Evolutionary conservation across 2,329 filamentous ascomycete species (phyloP), one percentile per base, ranked within the genome.

Genomic region (Rhynchosporium agropyri): DNA sequence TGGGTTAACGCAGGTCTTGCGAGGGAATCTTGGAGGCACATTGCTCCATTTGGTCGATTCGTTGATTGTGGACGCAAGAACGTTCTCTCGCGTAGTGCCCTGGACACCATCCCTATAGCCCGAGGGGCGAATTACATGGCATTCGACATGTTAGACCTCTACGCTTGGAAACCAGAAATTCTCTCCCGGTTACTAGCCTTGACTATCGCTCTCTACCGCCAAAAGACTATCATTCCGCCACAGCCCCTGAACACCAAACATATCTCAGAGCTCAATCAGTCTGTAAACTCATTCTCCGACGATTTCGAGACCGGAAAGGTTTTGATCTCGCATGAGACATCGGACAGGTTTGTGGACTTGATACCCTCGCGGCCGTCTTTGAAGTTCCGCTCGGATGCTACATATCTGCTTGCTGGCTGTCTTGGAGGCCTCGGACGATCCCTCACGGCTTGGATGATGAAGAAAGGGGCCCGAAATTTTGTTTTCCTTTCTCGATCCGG

Each of bases 401-500:
- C 58, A 13, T 68, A 68, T 40, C 46, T 68, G 20, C 31, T 68
- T 9, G 59, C 63, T 28, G 66, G 66, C 3, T 58, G 67, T 49
- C 55, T 70, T 3, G 65, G 67, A 10, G 68, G 68, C 4, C 60
- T 70, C n/a, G 67, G 68, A 2, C 46, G 65, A 20, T 62, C 56
- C 38, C 29, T 69, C 2, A 46, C 58, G 10, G 31, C 40, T 15
- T 67, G 60, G 31, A 67, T 68, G 62, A 46, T 63, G 15, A 49
- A 59, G 26, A 2, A 29, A 38, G 59, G 68, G 31, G 43, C 50
- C 10, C 2, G 40, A 29, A 3, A 59, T 5, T 62, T 80, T 15
- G 70, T 79, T n/a, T 73, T 77, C 33, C 68, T 77, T 1, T 77
- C 75, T 13, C 69, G 72, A 29, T 72, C 65, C 28, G 69, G 58